These are phyloP conservation scores for Gleditsia sinensis DNA, from an alignment of 306 rosid species.

Conservation along the genomic window DNA sequence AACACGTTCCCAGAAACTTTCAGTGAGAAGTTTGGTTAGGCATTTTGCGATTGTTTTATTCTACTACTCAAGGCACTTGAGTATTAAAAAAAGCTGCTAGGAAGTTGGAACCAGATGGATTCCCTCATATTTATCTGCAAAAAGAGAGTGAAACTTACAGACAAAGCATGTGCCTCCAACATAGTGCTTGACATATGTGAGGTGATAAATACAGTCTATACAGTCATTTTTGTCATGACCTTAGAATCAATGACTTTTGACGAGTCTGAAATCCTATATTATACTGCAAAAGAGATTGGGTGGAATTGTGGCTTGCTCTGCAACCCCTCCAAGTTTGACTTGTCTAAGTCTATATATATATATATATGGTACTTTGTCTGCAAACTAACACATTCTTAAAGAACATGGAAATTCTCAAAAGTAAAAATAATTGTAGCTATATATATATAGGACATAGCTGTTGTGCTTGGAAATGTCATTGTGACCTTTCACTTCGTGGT, in stretches of 20 bases:
- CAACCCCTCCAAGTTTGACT: not conserved
- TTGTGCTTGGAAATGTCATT: not conserved
- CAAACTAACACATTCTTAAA: not conserved
- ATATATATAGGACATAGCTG: too few species aligned
- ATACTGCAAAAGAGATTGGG: not conserved
- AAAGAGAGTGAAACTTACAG: constrained; percentile 27
- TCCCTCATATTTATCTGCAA: too few species aligned
- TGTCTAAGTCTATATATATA: not conserved
- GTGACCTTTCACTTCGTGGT: not conserved
- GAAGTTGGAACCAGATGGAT: not conserved
- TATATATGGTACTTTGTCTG: not conserved
- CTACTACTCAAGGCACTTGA: not conserved
- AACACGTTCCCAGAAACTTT: not conserved
- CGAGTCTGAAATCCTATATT: not conserved
- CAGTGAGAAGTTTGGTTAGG: not conserved
- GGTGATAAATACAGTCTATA: not conserved
- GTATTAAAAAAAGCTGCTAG: too few species aligned
- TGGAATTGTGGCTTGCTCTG: not conserved
- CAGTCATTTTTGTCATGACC: constrained; percentile 19
- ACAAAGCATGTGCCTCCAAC: constrained; percentile 29
- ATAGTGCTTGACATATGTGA: not conserved
- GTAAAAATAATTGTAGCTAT: too few species aligned
- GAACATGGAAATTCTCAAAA: not conserved
- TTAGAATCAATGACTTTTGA: not conserved
- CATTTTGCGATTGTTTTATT: not conserved